These are phyloP conservation scores for Metschnikowia proteae DNA, from an alignment of 805 yeast species.

Conservation along the genomic window DNA sequence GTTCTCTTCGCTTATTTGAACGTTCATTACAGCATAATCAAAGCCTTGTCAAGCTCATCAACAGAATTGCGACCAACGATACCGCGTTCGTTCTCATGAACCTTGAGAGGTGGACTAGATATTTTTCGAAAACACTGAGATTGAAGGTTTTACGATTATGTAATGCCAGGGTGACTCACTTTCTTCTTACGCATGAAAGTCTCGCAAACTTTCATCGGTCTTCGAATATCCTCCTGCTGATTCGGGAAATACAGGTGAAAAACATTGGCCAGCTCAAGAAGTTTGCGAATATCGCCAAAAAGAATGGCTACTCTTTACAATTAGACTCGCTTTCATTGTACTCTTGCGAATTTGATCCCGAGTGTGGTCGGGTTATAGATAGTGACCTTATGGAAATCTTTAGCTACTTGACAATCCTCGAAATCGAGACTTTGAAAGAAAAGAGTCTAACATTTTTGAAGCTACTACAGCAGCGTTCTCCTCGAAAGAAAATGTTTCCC, in stretches of 20 bases:
- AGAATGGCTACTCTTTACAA: neutral
- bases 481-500: neutral
- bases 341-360: neutral
- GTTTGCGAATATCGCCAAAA: neutral
- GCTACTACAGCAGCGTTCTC: neutral
- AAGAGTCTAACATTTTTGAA: neutral
- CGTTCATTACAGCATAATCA: neutral
- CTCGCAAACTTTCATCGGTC: neutral
- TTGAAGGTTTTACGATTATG: neutral
- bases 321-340: neutral
- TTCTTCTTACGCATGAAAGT: neutral
- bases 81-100: neutral
- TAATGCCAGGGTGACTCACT: neutral
- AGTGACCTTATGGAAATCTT: neutral
- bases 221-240: neutral
- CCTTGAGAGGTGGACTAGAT: neutral
- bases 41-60: neutral
- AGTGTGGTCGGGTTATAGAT: neutral
- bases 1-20: neutral
- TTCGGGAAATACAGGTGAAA: neutral
- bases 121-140: neutral
- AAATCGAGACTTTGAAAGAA: neutral
- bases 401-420: neutral
- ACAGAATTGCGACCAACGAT: neutral
- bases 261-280: neutral